Evolutionary conservation across 768 basidiomycete genomes (phyloP).

Genomic region (Termitomyces sp.): DNA sequence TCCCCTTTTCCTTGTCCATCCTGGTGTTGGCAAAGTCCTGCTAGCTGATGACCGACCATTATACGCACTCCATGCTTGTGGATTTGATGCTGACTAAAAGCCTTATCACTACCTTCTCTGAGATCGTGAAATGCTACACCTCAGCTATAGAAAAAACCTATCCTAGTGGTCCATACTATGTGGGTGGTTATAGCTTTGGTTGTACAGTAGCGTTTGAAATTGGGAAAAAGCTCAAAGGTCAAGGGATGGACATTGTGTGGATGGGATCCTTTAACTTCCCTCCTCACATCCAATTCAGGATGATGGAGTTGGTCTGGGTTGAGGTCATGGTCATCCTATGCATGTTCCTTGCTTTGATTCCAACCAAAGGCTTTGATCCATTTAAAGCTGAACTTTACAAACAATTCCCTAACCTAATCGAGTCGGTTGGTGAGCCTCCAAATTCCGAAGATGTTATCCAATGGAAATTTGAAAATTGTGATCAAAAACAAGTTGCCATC

Average conservation of each 20-base stretch:
- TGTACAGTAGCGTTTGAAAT: conserved; percentile 39
- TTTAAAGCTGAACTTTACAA: conserved; percentile 12
- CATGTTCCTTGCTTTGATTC: conserved; percentile 32
- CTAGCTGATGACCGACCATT: conserved; percentile 35
- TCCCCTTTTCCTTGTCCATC: conserved; percentile 38
- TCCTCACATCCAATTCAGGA: conserved; percentile 34
- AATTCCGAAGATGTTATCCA: conserved; percentile 13
- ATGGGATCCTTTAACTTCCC: conserved; percentile 37
- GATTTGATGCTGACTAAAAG: conserved; percentile 33
- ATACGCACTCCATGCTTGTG: conserved; percentile 38
- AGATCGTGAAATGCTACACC: conserved; percentile 33
- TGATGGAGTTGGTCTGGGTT: conserved; percentile 36
- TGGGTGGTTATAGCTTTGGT: conserved; percentile 43
- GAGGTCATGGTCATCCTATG: conserved; percentile 34
- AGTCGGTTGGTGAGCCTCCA: conserved; percentile 15
- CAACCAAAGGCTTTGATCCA: conserved; percentile 9
- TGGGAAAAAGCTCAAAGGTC: conserved; percentile 27
- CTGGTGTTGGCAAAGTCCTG: conserved; percentile 31
- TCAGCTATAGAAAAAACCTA: conserved; percentile 26
- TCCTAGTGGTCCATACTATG: conserved; percentile 31
- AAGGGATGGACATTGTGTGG: conserved; percentile 31
- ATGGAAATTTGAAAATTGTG: conserved; percentile 17
- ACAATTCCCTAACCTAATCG: conserved; percentile 15
- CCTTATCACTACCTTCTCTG: conserved; percentile 29
- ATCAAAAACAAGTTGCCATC: conserved; percentile 19